Base-by-base conservation (phyloP, 2,329 filamentous ascomycete species). In the Pseudocercospora vitis region DNA sequence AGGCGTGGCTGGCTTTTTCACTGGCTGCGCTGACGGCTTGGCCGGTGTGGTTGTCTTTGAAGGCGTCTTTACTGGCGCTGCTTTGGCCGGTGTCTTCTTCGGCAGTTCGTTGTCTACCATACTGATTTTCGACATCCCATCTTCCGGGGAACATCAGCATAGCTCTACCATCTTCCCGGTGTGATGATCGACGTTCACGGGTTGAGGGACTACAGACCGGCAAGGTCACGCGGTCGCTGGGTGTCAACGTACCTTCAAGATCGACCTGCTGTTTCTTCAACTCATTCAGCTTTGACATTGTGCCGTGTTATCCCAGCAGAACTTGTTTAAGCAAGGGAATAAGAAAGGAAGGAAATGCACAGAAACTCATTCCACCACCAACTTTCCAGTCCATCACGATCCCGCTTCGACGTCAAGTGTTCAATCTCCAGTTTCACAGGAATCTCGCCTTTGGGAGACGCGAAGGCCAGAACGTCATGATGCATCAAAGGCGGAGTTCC, bases 261-360 rank as follows among this genome's bases (percentile, higher is more conserved):
- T 68, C 69, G 55, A 66, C 68, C 52, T 72, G 73, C 59, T 74
- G 73, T 61, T 73, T 66, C 64, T 74, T 74, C 44, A 74, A 60
- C 8, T 73, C 64, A 26, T 71, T 67, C 19, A 74, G 49, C 19
- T 58, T 57, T 8, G 51, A 55, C 48, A 59, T 59, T 23, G 4
- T 52, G 42, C 26, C 7, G n/a, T 44, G 50, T 16, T 28, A 19
- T 29, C 35, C 39, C 16, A 2, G 11, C 7, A 19, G 19, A 19
- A 9, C 7, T 31, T 3, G 9, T n/a, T n/a, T 26, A 11, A 32
- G 3, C 3, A 33, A 7, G 24, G 39, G 4, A 5, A 12, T 47
- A 21, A 11, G 24, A 40, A 7, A 35, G 24, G 18, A 12, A 19
- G 28, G 21, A 16, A 7, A 46, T 18, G 16, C 7, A 33, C 7